Conservation (phyloP, 192 early-diverging fungal species). For the Linnemannia elongata region DNA sequence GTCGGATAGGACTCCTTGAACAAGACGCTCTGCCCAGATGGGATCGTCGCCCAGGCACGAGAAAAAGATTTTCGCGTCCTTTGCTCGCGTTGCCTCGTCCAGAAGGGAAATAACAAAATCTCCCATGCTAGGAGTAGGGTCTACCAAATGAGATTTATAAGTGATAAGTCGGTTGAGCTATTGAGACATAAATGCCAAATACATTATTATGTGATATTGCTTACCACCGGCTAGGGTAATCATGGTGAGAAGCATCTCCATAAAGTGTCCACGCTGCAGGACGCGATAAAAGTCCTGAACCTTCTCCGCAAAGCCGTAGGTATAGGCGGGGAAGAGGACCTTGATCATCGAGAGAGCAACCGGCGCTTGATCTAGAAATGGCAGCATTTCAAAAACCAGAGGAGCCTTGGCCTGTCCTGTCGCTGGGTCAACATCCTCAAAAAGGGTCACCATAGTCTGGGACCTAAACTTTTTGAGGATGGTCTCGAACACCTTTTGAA, state of each 20-base stretch:
- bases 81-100: conserved; percentile 41
- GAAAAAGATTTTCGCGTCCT: conserved; percentile 42
- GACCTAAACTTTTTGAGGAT: conserved; percentile 47
- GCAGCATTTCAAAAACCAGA: conserved; percentile 49
- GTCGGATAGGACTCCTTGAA: conserved; percentile 27
- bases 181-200: not conserved
- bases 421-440: conserved; percentile 37
- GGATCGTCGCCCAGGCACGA: conserved; percentile 45
- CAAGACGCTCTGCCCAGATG: conserved; percentile 52
- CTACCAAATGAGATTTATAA: not conserved
- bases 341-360: conserved; percentile 37
- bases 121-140: conserved; percentile 27
- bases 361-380: conserved; percentile 44
- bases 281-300: conserved; percentile 37
- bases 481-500: conserved; percentile 53
- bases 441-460: conserved; percentile 50
- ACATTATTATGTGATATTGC: not conserved
- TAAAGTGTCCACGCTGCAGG: conserved; percentile 29
- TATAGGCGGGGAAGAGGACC: conserved; percentile 40
- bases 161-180: not conserved
- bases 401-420: conserved; percentile 27
- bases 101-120: conserved; percentile 43
- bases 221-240: conserved; percentile 35
- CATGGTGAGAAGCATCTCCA: conserved; percentile 54
- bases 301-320: conserved; percentile 45